A percentile compares a stretch with the other conserved stretches of the same genome.
Conservation (phyloP, 2,329 filamentous ascomycete species). For the Hypoxylon sp. region DNA sequence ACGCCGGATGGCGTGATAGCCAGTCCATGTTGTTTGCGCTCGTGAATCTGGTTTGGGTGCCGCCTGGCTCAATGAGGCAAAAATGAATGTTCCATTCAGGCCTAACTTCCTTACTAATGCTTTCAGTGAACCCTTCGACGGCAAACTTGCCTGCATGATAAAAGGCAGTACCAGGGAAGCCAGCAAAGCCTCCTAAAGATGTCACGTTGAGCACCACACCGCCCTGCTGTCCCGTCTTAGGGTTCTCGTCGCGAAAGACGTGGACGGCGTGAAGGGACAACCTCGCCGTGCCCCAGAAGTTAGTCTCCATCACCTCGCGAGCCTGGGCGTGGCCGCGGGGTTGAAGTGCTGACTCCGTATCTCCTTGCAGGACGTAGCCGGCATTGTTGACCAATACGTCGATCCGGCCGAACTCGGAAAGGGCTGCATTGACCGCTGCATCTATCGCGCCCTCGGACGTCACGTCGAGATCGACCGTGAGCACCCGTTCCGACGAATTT, state of each 20-base stretch:
- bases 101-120: constrained; percentile 41
- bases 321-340: constrained; percentile 38
- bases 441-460: constrained; percentile 36
- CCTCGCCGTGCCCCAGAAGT: constrained; percentile 52
- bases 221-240: constrained; percentile 43
- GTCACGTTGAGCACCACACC: constrained; percentile 46
- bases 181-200: constrained; percentile 43
- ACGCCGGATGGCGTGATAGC: neutral
- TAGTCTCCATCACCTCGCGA: constrained; percentile 50
- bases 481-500: constrained; percentile 22
- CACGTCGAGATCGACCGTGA: constrained; percentile 39
- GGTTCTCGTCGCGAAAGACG: constrained; percentile 52
- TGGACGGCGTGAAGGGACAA: constrained; percentile 50
- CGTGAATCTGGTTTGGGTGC: constrained; percentile 38
- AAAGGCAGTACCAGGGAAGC: constrained; percentile 44
- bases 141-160: constrained; percentile 49
- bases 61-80: constrained; percentile 44
- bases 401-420: constrained; percentile 42
- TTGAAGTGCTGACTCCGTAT: constrained; percentile 33
- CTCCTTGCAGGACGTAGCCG: constrained; percentile 35
- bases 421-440: constrained; percentile 26
- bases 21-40: constrained; percentile 26
- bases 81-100: constrained; percentile 48
- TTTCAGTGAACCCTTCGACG: constrained; percentile 44
- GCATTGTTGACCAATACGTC: constrained; percentile 37